These are phyloP conservation scores for Aspergillus haitiensis DNA, from an alignment of 495 filamentous ascomycete genomes.

Conservation along the genomic window DNA sequence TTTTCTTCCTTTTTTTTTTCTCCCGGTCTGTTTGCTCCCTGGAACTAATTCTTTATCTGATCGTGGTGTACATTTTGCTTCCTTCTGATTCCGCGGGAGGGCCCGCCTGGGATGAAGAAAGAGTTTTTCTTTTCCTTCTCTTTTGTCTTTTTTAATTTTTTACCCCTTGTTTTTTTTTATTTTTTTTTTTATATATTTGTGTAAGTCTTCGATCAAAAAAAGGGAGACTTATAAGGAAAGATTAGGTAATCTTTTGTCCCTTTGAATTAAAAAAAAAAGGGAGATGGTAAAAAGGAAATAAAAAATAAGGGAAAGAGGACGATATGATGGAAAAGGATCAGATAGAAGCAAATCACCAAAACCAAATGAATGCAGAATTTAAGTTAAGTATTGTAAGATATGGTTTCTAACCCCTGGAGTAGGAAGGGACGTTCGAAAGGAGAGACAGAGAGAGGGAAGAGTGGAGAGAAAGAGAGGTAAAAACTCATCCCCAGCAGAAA, in stretches of 20 bases:
- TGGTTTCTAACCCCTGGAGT: slow-evolving; percentile 3
- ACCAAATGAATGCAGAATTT: slow-evolving; percentile 13
- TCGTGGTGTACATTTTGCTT: slow-evolving; percentile 18
- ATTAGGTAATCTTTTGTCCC: background rate
- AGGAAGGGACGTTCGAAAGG: background rate
- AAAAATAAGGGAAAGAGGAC: slow-evolving; percentile 3
- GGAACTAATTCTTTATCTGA: slow-evolving; percentile 9
- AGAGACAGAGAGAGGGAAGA: slow-evolving; percentile 8
- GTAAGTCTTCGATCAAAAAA: background rate
- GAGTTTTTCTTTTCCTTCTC: background rate
- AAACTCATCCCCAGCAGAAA: slow-evolving; percentile 8
- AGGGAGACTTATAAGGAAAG: background rate
- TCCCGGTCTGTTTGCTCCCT: background rate
- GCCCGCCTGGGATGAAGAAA: slow-evolving; percentile 15
- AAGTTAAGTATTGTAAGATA: slow-evolving; percentile 12
- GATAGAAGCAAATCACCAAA: slow-evolving; percentile 4
- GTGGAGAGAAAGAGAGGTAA: slow-evolving; percentile 17
- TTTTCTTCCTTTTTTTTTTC: too few species aligned
- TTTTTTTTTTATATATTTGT: background rate
- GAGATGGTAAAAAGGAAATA: background rate
- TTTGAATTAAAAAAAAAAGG: slow-evolving; percentile 8
- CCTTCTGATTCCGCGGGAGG: slow-evolving; percentile 14
- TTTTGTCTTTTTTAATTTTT: too few species aligned
- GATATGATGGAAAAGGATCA: background rate
- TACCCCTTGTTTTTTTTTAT: background rate